Percentiles rank a stretch among this genome's conserved stretches.
Evolutionary conservation across 208 protist species (phyloP).

Genomic region (Leptomonas pyrrhocoris): DNA sequence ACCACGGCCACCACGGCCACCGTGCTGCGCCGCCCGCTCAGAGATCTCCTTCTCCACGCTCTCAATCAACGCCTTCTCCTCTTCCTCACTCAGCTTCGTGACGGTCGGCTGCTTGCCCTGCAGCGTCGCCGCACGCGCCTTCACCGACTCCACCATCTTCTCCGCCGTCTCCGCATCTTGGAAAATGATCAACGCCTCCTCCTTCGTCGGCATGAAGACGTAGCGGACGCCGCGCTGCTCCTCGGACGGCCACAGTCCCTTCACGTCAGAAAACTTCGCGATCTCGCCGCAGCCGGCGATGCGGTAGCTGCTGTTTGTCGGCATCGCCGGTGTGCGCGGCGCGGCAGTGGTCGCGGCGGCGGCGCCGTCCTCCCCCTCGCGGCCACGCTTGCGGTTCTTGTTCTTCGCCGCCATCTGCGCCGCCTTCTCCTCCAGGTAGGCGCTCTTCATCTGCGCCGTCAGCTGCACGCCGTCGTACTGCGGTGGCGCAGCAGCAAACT

Average conservation of each 20-base stretch:
- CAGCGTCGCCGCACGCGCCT: slow-evolving; percentile 71
- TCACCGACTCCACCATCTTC: slow-evolving; percentile 78
- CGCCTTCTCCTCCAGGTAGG: slow-evolving; percentile 79
- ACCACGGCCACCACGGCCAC: slow-evolving; percentile 40
- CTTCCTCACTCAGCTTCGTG: slow-evolving; percentile 64
- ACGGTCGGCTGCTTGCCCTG: slow-evolving; percentile 77
- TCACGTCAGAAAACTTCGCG: slow-evolving; percentile 75
- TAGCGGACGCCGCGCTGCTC: slow-evolving; percentile 87
- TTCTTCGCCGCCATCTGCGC: slow-evolving; percentile 54
- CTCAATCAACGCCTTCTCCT: slow-evolving; percentile 71
- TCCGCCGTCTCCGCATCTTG: slow-evolving; percentile 77
- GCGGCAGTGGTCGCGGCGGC: slow-evolving; percentile 15
- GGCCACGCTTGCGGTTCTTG: slow-evolving; percentile 50
- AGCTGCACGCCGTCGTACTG: slow-evolving; percentile 74
- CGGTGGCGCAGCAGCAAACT: slow-evolving; percentile 62
- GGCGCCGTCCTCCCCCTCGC: slow-evolving; percentile 1
- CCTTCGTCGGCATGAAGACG: slow-evolving; percentile 77
- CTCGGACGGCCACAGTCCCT: slow-evolving; percentile 84
- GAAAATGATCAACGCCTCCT: slow-evolving; percentile 78
- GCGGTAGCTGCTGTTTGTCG: slow-evolving; percentile 76
- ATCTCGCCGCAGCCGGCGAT: slow-evolving; percentile 70
- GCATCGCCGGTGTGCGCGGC: slow-evolving; percentile 73
- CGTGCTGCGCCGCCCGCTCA: slow-evolving; percentile 63
- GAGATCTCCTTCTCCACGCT: slow-evolving; percentile 86
- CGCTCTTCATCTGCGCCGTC: slow-evolving; percentile 76